Percentiles rank a stretch among this genome's conserved stretches.
Conservation (phyloP, 345 rosid species). For the Populus tremula region DNA sequence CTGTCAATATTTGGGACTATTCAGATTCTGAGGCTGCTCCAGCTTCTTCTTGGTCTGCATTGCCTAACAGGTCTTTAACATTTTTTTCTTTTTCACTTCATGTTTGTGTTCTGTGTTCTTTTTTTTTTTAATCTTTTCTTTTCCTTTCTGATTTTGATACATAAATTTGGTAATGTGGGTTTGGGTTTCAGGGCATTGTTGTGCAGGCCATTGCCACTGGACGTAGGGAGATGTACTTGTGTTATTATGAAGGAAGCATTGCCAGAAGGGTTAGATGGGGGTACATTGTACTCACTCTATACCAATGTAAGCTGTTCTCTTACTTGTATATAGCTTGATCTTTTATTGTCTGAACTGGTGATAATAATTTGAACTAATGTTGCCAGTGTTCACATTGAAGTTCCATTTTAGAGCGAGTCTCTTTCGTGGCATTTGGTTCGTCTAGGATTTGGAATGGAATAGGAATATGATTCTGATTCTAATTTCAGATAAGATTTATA, state of each 20-base stretch:
- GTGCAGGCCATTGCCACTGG: constrained; percentile 82
- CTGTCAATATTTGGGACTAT: constrained; percentile 79
- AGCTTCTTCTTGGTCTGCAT: constrained; percentile 89
- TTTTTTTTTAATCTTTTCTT: background rate
- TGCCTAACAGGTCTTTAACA: constrained; percentile 64
- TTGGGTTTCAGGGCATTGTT: constrained; percentile 58
- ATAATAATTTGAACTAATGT: background rate
- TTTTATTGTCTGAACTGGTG: background rate
- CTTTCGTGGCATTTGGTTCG: background rate
- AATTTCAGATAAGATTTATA: background rate
- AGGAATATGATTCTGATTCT: background rate
- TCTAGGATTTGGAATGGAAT: background rate
- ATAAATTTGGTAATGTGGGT: background rate
- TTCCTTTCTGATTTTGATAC: background rate
- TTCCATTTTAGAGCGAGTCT: background rate
- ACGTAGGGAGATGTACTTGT: constrained; percentile 86
- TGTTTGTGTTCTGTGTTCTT: background rate
- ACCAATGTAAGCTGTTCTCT: constrained; percentile 56
- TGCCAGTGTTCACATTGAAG: background rate
- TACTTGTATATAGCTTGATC: background rate
- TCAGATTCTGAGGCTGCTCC: constrained; percentile 96
- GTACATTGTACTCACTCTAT: constrained; percentile 67
- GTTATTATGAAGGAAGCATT: constrained; percentile 67
- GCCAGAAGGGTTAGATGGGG: constrained; percentile 49
- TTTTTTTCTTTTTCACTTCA: background rate